Evolutionary conservation across 2,329 filamentous ascomycete species (phyloP).

Genomic region (Paecilomyces niveus): DNA sequence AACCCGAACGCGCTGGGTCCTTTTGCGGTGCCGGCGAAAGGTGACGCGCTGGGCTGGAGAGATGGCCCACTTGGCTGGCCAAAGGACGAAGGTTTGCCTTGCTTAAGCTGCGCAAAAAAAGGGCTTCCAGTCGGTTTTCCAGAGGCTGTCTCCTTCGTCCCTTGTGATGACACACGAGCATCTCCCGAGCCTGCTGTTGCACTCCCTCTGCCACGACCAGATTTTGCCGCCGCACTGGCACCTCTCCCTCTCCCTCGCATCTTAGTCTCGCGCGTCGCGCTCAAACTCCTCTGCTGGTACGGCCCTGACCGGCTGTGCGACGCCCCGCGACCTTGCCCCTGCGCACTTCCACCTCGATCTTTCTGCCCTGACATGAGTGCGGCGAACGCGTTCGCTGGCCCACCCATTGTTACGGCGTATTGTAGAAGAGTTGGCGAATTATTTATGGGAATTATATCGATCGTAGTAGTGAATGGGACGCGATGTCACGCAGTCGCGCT

Average conservation of each 20-base stretch:
- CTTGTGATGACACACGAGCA: neutral
- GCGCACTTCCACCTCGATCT: neutral
- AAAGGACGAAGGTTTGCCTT: neutral
- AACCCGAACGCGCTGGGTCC: slow-evolving; percentile 8
- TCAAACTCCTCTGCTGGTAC: neutral
- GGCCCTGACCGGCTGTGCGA: neutral
- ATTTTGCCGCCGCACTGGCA: neutral
- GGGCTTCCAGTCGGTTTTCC: slow-evolving; percentile 1
- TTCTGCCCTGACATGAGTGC: neutral
- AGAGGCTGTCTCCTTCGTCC: neutral
- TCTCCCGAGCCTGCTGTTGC: neutral
- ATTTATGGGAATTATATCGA: neutral
- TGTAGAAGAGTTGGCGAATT: neutral
- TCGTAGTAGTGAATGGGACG: neutral
- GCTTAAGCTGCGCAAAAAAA: slow-evolving; percentile 9
- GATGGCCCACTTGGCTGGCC: neutral
- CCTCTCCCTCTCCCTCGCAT: neutral
- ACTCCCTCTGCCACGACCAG: neutral
- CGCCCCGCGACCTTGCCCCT: neutral
- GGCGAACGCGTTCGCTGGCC: neutral
- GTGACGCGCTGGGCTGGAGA: slow-evolving; percentile 7
- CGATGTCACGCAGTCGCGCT: neutral
- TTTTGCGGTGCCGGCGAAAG: slow-evolving; percentile 14
- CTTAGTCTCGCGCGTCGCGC: neutral
- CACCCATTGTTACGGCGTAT: neutral